Evolutionary conservation across 139 green algal species (phyloP).

Genomic region (Picochlorum sp.): DNA sequence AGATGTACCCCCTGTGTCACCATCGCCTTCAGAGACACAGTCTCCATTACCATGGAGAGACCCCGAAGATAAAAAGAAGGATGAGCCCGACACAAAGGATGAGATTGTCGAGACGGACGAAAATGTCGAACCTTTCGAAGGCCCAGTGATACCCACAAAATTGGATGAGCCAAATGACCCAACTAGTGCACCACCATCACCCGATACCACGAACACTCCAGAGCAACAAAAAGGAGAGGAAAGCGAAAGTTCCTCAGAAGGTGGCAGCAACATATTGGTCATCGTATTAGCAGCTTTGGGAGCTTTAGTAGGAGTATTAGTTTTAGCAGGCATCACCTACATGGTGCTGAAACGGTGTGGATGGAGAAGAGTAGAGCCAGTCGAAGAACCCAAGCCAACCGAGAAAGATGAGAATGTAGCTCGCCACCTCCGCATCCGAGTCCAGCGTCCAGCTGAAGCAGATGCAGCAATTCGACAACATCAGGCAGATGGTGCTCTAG

Average conservation of each 20-base stretch:
- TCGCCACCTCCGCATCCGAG: conserved; percentile 2
- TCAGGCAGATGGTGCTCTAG: conserved; percentile 4
- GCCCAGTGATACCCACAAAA: too few relatives aligned
- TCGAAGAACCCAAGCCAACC: not conserved
- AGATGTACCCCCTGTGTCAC: not conserved
- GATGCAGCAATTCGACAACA: conserved; percentile 9
- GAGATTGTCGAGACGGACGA: too few relatives aligned
- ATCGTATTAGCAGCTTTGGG: not conserved
- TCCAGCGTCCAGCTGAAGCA: conserved; percentile 5
- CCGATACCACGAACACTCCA: not conserved
- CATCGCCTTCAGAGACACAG: not conserved
- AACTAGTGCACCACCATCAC: not conserved
- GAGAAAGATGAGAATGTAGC: not conserved
- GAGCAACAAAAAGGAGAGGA: not conserved
- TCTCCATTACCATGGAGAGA: not conserved
- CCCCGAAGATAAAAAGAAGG: too few relatives aligned
- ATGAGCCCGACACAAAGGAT: too few relatives aligned
- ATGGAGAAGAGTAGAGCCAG: not conserved
- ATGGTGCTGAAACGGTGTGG: not conserved
- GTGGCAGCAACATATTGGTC: not conserved
- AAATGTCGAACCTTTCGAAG: too few relatives aligned
- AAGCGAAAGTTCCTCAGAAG: not conserved
- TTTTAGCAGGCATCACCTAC: not conserved
- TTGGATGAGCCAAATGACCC: not conserved
- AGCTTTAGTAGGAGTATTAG: not conserved